Evolutionary conservation across 1,284 basidiomycete genomes (phyloP).

Genomic region (Crocinoboletus sp.): DNA sequence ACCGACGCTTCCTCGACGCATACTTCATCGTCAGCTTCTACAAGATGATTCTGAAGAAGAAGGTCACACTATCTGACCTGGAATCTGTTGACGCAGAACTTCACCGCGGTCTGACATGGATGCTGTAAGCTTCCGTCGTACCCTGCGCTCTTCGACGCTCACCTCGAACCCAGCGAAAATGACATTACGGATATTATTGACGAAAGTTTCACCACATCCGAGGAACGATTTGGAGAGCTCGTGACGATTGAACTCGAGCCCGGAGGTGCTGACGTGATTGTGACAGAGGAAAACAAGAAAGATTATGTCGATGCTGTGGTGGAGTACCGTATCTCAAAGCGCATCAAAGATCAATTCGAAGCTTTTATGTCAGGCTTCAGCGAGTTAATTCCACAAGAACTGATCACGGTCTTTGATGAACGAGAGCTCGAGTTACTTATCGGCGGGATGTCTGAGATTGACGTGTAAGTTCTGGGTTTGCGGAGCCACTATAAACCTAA

Average conservation of each 20-base stretch:
- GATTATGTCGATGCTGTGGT: constrained; percentile 91
- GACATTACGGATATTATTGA: constrained; percentile 90
- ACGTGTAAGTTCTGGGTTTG: constrained; percentile 54
- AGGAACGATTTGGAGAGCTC: constrained; percentile 93
- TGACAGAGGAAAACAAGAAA: constrained; percentile 94
- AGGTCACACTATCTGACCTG: constrained; percentile 79
- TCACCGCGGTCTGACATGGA: constrained; percentile 89
- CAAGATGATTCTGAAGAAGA: constrained; percentile 96
- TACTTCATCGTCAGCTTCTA: constrained; percentile 98
- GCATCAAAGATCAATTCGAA: constrained; percentile 94
- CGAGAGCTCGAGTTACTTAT: constrained; percentile 90
- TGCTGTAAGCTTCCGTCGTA: constrained; percentile 56
- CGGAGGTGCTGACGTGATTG: constrained; percentile 73
- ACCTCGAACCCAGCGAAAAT: constrained; percentile 55
- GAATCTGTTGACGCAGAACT: constrained; percentile 88
- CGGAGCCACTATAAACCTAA: constrained; percentile 1
- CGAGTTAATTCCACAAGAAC: constrained; percentile 90
- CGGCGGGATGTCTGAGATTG: constrained; percentile 96
- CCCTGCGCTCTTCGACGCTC: constrained; percentile 10
- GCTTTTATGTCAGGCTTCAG: constrained; percentile 95
- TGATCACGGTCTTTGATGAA: constrained; percentile 95
- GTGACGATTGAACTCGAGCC: constrained; percentile 87
- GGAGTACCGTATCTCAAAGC: constrained; percentile 87
- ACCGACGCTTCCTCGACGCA: constrained; percentile 92
- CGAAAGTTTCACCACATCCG: constrained; percentile 86